Evolutionary conservation across 2,329 filamentous ascomycete species (phyloP).

Genomic region (Calonectria hongkongensis): DNA sequence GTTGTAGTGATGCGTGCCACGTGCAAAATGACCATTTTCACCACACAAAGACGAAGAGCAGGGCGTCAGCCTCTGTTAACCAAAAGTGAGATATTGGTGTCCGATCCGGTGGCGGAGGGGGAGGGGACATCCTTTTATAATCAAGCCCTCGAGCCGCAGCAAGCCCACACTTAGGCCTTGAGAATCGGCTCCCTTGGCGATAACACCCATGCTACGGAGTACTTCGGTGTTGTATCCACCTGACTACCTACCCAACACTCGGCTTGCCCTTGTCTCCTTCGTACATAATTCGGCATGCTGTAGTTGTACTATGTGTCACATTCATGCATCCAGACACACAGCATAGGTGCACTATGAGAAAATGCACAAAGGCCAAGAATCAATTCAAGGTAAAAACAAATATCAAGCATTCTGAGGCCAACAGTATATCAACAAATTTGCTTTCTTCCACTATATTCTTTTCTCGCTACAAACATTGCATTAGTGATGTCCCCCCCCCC

Average conservation of each 20-base stretch:
- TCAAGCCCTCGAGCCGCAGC: background rate
- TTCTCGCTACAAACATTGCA: no score
- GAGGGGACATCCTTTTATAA: constrained; percentile 13
- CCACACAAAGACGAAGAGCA: background rate
- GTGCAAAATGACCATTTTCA: background rate
- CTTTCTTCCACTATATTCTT: no score
- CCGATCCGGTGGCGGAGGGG: background rate
- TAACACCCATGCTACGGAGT: background rate
- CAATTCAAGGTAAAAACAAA: no score
- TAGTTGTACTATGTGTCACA: no score
- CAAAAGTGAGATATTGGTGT: background rate
- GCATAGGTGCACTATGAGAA: no score
- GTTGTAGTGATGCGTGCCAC: background rate
- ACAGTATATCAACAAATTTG: no score
- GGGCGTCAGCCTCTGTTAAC: background rate
- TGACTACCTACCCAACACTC: background rate
- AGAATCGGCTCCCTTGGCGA: background rate
- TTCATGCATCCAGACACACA: no score
- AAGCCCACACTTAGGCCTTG: constrained; percentile 2
- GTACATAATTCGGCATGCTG: background rate
- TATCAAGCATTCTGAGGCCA: no score
- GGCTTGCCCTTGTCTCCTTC: background rate
- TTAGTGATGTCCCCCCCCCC: no score
- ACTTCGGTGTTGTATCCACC: constrained; percentile 10
- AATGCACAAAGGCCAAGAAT: no score